These are phyloP conservation scores for Microcyclospora tardicrescens DNA, from an alignment of 2,329 filamentous ascomycete species.

Conservation along the genomic window DNA sequence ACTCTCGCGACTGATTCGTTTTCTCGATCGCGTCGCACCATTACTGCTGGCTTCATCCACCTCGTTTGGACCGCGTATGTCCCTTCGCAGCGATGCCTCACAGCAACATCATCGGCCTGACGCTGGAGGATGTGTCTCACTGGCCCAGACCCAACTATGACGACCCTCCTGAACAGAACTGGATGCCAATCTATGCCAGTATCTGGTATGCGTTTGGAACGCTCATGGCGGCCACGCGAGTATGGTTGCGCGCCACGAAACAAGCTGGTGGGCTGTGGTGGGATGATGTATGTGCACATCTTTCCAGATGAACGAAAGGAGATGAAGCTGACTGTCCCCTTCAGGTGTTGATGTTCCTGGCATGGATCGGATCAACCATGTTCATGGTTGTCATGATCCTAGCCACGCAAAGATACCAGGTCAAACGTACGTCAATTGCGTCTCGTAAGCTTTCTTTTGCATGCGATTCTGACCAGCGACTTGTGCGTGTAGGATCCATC, in stretches of 20 bases:
- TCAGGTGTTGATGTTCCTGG: constrained; percentile 1
- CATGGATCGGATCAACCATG: constrained; percentile 7
- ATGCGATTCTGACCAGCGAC: too few species aligned
- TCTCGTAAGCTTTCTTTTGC: too few species aligned
- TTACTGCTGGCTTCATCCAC: too few species aligned
- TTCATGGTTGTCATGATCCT: constrained; percentile 8
- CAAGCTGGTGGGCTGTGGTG: constrained; percentile 14
- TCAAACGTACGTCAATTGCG: constrained; percentile 4
- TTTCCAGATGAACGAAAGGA: background rate
- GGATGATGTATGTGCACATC: constrained; percentile 9
- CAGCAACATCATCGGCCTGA: too few species aligned
- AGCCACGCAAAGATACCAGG: constrained; percentile 4
- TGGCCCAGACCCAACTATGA: constrained; percentile 17
- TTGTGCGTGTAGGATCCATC: constrained; percentile 11
- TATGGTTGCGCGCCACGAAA: constrained; percentile 11
- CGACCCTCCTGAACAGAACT: constrained; percentile 11
- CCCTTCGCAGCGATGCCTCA: too few species aligned
- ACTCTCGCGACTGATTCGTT: too few species aligned
- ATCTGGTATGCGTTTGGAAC: constrained; percentile 10
- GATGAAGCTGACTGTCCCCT: background rate
- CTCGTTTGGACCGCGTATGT: too few species aligned
- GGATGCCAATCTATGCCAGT: constrained; percentile 12
- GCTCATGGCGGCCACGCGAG: constrained; percentile 10
- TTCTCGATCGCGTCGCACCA: too few species aligned
- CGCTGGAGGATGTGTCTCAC: too few species aligned